phyloP scores from a whole-genome alignment of 257 asterid genomes.

The Solanum sejunctum region DNA sequence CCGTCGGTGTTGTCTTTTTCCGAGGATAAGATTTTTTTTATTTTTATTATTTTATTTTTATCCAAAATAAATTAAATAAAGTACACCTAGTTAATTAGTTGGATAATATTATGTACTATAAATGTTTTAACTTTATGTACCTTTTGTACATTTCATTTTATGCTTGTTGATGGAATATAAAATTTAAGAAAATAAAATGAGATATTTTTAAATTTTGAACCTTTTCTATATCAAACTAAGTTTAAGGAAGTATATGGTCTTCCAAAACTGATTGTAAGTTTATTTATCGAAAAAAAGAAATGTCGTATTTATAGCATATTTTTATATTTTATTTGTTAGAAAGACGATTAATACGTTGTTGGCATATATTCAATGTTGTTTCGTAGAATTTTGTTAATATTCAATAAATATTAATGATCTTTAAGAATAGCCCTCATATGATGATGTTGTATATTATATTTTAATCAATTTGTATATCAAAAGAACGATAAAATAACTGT shows the following conservation, averaged over 20 bases:
- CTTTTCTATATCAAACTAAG: background rate
- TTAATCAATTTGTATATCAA: too few relatives aligned
- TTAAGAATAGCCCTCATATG: too few relatives aligned
- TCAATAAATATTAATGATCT: too few relatives aligned
- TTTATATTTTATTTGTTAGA: too few relatives aligned
- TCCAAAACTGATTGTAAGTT: too few relatives aligned
- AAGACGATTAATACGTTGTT: too few relatives aligned
- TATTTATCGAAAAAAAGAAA: too few relatives aligned
- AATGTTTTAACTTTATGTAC: background rate
- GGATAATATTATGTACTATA: background rate
- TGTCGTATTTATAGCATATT: too few relatives aligned
- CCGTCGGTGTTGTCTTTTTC: slow-evolving; percentile 42
- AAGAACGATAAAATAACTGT: too few relatives aligned
- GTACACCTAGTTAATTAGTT: background rate
- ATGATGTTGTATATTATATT: too few relatives aligned
- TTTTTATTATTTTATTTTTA: background rate
- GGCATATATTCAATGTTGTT: too few relatives aligned
- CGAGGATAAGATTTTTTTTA: background rate
- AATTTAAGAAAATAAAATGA: background rate
- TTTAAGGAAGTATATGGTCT: background rate
- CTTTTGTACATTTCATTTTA: background rate
- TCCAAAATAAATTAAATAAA: background rate
- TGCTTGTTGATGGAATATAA: background rate
- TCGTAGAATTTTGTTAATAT: too few relatives aligned
- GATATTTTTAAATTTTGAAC: background rate